phyloP scores from a whole-genome alignment of 352 stramenopile genomes.

The Phytopythium helicoides region DNA sequence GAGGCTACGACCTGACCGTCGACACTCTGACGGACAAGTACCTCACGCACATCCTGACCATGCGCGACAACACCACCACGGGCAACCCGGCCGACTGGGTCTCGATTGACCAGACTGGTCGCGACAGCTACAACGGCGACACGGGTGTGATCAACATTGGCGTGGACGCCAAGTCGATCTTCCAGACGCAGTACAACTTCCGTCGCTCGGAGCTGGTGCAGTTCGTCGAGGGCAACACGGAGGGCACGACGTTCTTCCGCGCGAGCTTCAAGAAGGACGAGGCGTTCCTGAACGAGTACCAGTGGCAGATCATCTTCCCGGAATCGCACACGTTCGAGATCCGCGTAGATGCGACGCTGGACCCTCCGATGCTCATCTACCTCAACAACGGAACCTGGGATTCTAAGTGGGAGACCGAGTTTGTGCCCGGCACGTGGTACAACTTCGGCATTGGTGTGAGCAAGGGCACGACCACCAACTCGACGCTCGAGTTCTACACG shows the following conservation, averaged over 20 bases:
- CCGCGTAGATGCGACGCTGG: constrained; percentile 39
- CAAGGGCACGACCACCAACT: constrained; percentile 15
- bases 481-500: constrained; percentile 46
- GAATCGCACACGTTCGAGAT: constrained; percentile 58
- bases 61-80: constrained; percentile 35
- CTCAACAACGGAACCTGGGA: constrained; percentile 38
- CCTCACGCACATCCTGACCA: constrained; percentile 56
- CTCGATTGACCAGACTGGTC: constrained; percentile 34
- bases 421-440: constrained; percentile 52
- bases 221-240: constrained; percentile 30
- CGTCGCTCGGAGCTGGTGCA: constrained; percentile 62
- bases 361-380: constrained; percentile 50
- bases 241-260: constrained; percentile 54
- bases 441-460: constrained; percentile 58
- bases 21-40: constrained; percentile 56
- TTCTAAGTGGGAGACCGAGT: constrained; percentile 48
- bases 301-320: constrained; percentile 61
- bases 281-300: constrained; percentile 45
- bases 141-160: constrained; percentile 47
- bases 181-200: constrained; percentile 46
- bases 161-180: constrained; percentile 48
- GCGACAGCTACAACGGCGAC: constrained; percentile 49
- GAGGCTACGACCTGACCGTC: constrained; percentile 47
- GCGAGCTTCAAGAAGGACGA: constrained; percentile 47
- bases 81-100: constrained; percentile 48